These are phyloP conservation scores for Candida yuanshanica DNA, from an alignment of 805 yeast species.

Conservation along the genomic window DNA sequence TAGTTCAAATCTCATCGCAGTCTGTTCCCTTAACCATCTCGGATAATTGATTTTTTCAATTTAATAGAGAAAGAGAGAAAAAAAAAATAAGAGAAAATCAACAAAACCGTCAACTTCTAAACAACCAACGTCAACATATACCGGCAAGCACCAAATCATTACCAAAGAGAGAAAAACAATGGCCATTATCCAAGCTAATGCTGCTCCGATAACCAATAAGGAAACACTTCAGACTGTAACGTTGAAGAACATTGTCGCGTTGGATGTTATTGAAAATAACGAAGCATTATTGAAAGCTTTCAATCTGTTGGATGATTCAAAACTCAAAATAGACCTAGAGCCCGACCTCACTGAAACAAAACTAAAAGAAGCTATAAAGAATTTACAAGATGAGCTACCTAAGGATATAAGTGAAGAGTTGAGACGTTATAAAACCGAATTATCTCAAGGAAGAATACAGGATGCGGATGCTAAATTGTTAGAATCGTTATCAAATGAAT, in stretches of 20 bases:
- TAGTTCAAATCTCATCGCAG: no score
- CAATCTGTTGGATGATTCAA: slow-evolving; percentile 17
- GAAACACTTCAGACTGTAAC: slow-evolving; percentile 20
- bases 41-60: slow-evolving; percentile 1
- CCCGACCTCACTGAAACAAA: slow-evolving; percentile 7
- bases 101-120: neutral
- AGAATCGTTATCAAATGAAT: slow-evolving; percentile 15
- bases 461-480: slow-evolving; percentile 11
- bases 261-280: slow-evolving; percentile 21
- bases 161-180: slow-evolving; percentile 5
- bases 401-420: slow-evolving; percentile 4
- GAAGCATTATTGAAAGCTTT: slow-evolving; percentile 19
- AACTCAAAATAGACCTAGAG: neutral
- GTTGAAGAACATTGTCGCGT: slow-evolving; percentile 22
- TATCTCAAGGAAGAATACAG: neutral
- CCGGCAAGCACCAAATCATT: neutral
- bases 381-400: slow-evolving; percentile 6
- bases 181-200: slow-evolving; percentile 19
- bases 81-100: neutral
- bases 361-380: slow-evolving; percentile 6
- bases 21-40: no score
- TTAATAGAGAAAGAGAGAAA: neutral
- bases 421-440: slow-evolving; percentile 5
- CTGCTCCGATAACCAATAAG: slow-evolving; percentile 13
- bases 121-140: neutral